These are phyloP conservation scores for Sclerotiophoma versabilis DNA, from an alignment of 2,329 filamentous ascomycete species.

Conservation along the genomic window DNA sequence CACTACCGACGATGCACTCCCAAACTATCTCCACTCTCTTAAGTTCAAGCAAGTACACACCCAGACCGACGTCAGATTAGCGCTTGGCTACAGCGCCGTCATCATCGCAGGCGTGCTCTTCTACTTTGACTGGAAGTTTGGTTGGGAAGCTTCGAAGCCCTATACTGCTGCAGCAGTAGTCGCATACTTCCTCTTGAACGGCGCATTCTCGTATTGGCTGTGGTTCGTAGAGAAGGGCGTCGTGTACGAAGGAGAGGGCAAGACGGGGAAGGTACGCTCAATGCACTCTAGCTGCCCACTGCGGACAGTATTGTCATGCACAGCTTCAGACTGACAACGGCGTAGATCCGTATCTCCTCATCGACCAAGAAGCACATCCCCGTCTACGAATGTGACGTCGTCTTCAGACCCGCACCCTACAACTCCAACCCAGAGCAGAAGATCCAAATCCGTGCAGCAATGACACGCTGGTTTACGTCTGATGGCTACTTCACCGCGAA, in stretches of 20 bases:
- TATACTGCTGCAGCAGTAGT: conserved; percentile 82
- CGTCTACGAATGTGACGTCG: conserved; percentile 77
- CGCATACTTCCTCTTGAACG: conserved; percentile 81
- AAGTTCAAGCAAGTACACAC: conserved; percentile 82
- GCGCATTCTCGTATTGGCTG: conserved; percentile 81
- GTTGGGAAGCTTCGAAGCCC: conserved; percentile 84
- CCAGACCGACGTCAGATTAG: conserved; percentile 82
- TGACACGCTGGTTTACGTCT: conserved; percentile 74
- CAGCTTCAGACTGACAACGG: neutral
- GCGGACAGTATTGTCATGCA: neutral
- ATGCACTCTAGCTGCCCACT: neutral
- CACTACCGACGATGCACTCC: conserved; percentile 92
- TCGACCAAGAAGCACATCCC: conserved; percentile 80
- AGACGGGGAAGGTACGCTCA: conserved; percentile 68
- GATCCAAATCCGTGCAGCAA: conserved; percentile 67
- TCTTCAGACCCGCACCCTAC: conserved; percentile 52
- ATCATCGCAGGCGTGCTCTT: conserved; percentile 82
- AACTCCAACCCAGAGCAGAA: conserved; percentile 48
- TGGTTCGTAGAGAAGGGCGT: conserved; percentile 80
- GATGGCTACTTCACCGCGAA: conserved; percentile 78
- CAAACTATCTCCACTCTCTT: conserved; percentile 90
- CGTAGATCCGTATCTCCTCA: conserved; percentile 75
- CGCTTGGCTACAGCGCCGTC: conserved; percentile 83
- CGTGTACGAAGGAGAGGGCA: conserved; percentile 78
- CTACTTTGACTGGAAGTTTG: conserved; percentile 87